Evolutionary conservation across 2,329 filamentous ascomycete species (phyloP).

Genomic region (Hypomyces rosellus): DNA sequence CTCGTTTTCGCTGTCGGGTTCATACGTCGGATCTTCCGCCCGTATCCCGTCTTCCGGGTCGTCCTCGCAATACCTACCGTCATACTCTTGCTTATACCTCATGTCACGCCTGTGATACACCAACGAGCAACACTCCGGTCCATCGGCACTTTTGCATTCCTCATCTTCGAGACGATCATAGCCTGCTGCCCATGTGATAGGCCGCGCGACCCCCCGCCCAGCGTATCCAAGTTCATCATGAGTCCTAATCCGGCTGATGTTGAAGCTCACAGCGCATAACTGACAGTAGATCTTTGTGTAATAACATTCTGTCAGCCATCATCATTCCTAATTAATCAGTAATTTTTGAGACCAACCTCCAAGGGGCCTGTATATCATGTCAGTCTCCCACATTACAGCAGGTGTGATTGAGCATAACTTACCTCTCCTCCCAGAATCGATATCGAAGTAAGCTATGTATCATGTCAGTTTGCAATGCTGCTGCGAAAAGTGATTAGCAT

Average conservation of each 20-base stretch:
- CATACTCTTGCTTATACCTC: neutral
- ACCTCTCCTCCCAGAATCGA: too few species aligned
- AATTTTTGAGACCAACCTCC: neutral
- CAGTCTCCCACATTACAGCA: too few species aligned
- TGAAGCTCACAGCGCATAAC: conserved; percentile 24
- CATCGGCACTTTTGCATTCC: neutral
- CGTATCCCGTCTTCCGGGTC: neutral
- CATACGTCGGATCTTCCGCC: neutral
- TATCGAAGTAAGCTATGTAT: too few species aligned
- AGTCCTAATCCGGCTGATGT: conserved; percentile 19
- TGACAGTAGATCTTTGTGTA: conserved; percentile 18
- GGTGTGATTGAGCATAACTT: too few species aligned
- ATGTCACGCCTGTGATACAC: conserved; percentile 6
- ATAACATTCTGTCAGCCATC: neutral
- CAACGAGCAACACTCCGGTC: conserved; percentile 7
- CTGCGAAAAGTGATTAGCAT: too few species aligned
- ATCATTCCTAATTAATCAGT: too few species aligned
- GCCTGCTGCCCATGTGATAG: neutral
- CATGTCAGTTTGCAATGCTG: too few species aligned
- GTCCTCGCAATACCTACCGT: conserved; percentile 1
- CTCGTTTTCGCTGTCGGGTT: neutral
- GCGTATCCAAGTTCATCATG: conserved; percentile 15
- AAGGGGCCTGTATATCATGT: neutral
- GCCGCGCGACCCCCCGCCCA: conserved; percentile 9
- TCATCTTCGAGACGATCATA: neutral